Evolutionary conservation across 306 rosid species (phyloP), one percentile per base, ranked within the genome.

Genomic region (Ormosia semicastrata): DNA sequence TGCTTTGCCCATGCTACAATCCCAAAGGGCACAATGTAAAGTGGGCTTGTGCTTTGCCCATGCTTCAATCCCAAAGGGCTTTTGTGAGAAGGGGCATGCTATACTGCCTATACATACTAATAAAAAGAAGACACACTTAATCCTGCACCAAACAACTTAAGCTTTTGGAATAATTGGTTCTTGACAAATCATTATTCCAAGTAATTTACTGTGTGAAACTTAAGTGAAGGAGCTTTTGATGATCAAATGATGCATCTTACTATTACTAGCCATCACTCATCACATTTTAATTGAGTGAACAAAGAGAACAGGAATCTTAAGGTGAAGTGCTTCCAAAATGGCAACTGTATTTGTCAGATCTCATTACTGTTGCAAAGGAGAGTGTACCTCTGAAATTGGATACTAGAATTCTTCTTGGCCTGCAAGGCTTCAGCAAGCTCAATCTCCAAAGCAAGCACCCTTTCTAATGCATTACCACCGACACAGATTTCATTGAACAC

Each of bases 361-460:
- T 67, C 33, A 73, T 58, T 54, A 64, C 41, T 33, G 79, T 17
- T 34, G 54, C 67, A 58, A 14, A 76, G 58, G 52, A 81, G 78
- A 71, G 65, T 57, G 77, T 93, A 96, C 99, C 99, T 96, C 83
- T 96, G 97, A 84, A 93, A 92, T 75, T 91, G 94, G 78, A 88
- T 18, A 84, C 75, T 86, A 34, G 97, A 82, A 82, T 86, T 88
- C 87, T 91, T 94, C 89, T 92, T 93, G 77, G 90, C 84, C 88
- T 85, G 94, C 87, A 96, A 87, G 8, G 97, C 85, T 87, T 91
- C 97, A 34, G 98, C 99, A 58, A 96, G 97, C 84, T 96, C 98
- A 53, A 93, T 87, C 88, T 93, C 99, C 83, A 96, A 84, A 76
- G 99, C 97, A 67, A 96, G 98, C 49, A 93, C 98, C 81, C 98